These are phyloP conservation scores for Dipodascopsis tothii DNA, from an alignment of 805 yeast genomes.

Conservation along the genomic window DNA sequence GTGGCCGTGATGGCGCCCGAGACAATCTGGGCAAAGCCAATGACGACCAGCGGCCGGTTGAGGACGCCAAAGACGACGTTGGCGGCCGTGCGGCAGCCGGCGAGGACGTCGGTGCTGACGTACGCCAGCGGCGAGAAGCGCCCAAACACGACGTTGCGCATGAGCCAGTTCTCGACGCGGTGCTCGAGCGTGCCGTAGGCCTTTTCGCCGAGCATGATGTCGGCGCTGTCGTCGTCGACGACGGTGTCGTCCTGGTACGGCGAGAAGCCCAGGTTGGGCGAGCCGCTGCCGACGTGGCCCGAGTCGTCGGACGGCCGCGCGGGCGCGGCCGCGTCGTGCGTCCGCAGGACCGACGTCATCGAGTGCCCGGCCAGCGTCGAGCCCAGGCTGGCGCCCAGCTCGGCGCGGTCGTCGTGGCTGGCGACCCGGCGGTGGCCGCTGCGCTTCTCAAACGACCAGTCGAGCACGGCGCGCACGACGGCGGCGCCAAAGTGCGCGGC, in stretches of 20 bases:
- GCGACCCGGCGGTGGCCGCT: conserved; percentile 28
- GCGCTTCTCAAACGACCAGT: conserved; percentile 33
- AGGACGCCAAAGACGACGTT: conserved; percentile 42
- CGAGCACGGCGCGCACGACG: conserved; percentile 41
- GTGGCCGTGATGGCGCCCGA: conserved; percentile 59
- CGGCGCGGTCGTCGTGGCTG: conserved; percentile 28
- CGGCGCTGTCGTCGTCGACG: neutral
- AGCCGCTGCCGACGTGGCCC: neutral
- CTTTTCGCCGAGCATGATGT: neutral
- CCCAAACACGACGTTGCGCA: neutral
- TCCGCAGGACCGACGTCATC: neutral
- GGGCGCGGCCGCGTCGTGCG: neutral
- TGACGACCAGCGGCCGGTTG: conserved; percentile 60
- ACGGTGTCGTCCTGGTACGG: neutral
- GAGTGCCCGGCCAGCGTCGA: neutral
- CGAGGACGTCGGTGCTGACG: conserved; percentile 25
- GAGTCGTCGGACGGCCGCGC: neutral
- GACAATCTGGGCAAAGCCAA: conserved; percentile 48
- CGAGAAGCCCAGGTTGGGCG: neutral
- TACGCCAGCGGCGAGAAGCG: conserved; percentile 2
- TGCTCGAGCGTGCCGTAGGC: neutral
- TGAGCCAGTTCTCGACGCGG: neutral
- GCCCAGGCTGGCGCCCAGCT: conserved; percentile 3
- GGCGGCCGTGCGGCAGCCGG: conserved; percentile 29
- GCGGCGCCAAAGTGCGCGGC: conserved; percentile 51